Conservation (phyloP, 371 early-diverging fungal genomes). For the Lichtheimia ornata region DNA sequence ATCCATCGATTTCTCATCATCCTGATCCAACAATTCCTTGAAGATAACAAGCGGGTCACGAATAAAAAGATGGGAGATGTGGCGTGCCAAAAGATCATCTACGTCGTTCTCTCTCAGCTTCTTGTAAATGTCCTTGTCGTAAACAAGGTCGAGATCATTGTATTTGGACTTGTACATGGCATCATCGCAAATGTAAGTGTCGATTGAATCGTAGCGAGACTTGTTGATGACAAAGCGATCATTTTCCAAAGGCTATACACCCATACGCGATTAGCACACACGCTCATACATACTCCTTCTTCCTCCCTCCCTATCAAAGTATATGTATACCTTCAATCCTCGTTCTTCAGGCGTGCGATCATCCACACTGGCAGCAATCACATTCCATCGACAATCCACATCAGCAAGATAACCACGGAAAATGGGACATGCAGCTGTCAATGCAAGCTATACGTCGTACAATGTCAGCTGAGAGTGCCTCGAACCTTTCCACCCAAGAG, state of each 20-base stretch:
- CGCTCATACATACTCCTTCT: not conserved
- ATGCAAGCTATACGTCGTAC: slow-evolving; percentile 60
- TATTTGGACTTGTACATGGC: slow-evolving; percentile 82
- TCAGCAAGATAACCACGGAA: slow-evolving; percentile 95
- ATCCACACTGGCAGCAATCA: slow-evolving; percentile 94
- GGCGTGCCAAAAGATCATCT: slow-evolving; percentile 90
- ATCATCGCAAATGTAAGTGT: slow-evolving; percentile 87
- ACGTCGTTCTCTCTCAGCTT: slow-evolving; percentile 73
- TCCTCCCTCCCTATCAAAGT: no score
- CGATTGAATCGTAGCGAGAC: slow-evolving; percentile 97
- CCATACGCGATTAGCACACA: not conserved
- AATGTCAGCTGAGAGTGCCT: no score
- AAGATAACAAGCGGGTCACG: slow-evolving; percentile 98
- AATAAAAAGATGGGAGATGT: slow-evolving; percentile 97
- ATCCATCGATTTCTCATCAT: slow-evolving; percentile 82
- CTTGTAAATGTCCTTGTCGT: slow-evolving; percentile 80
- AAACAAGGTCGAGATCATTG: slow-evolving; percentile 90
- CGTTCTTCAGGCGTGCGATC: slow-evolving; percentile 96
- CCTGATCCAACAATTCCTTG: slow-evolving; percentile 85
- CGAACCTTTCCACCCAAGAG: not conserved
- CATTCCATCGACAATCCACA: slow-evolving; percentile 98
- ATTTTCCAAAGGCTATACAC: slow-evolving; percentile 65
- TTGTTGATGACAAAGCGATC: slow-evolving; percentile 85
- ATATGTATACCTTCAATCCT: slow-evolving; percentile 65
- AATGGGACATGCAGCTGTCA: slow-evolving; percentile 95